Evolutionary conservation across 2,329 filamentous ascomycete genomes (phyloP), one percentile per base, ranked within the genome.

Genomic region (Colletotrichum somersetense): DNA sequence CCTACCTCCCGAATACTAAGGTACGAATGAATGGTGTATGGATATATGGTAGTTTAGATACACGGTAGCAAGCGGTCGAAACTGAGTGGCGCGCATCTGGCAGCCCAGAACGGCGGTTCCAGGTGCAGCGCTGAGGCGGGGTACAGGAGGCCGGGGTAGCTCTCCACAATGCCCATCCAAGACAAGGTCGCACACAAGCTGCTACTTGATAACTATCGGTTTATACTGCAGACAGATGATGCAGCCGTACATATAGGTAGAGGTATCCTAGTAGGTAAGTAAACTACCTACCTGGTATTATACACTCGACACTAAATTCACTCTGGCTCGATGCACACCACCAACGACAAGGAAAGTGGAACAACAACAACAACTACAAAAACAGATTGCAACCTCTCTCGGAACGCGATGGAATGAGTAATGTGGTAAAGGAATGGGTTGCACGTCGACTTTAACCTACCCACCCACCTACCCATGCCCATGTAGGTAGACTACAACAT

Each of bases 141-240:
- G 70, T 65, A 69, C 66, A 70, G 59, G 44, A 64, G 65, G 66
- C 44, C 50, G 66, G 66, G 59, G 33, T 69, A 64, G 69, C 59
- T 72, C 70, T 55, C 61, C 70, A 64, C 70, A 62, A 23, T 69
- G 35, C 42, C 6, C 42, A 16, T 23, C 23, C 48, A 62, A 55
- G 35, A 58, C 55, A 58, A 26, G 20, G 23, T 53, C 50, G 26
- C 50, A 53, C 48, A n/a, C n/a, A 30, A 53, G 48, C 23, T 20
- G 8, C 23, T 5, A 14, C 3, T 40, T 4, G 14, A 12, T 52
- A 52, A 18, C 26, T 18, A 53, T 8, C 7, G 1, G 10, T 35
- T 10, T 6, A 35, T 35, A 35, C 35, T 2, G 30, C 30, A 30
- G 30, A 30, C 30, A 5, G 30, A 30, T 30, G 4, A 30, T 30